Evolutionary conservation across 176 grass and related monocot species (phyloP).

Genomic region (Poa annua): DNA sequence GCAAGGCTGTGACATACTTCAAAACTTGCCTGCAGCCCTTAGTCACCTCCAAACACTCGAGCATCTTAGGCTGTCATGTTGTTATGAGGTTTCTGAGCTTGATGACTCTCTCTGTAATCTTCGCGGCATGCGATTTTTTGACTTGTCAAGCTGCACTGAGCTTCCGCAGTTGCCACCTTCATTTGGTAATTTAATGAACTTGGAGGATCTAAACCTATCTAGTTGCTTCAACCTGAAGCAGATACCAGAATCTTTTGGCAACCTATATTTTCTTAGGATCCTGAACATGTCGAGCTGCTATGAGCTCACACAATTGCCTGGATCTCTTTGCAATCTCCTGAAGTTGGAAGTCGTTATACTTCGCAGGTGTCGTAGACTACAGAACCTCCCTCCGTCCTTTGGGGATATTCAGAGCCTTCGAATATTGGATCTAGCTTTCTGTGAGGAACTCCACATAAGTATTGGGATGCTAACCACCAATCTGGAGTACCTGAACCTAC

Average conservation of each 20-base stretch:
- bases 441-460: constrained; percentile 38
- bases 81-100: neutral
- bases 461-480: constrained; percentile 22
- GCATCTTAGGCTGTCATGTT: constrained; percentile 21
- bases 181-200: constrained; percentile 28
- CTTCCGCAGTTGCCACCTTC: constrained; percentile 24
- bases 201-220: constrained; percentile 45
- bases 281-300: constrained; percentile 47
- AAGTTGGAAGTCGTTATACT: constrained; percentile 43
- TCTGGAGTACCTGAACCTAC: constrained; percentile 41
- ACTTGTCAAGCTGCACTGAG: constrained; percentile 43
- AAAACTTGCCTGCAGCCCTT: constrained; percentile 10
- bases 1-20: constrained; percentile 34
- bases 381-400: constrained; percentile 34
- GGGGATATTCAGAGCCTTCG: constrained; percentile 12
- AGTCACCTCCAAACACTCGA: constrained; percentile 26
- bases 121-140: constrained; percentile 20
- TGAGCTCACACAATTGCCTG: constrained; percentile 35
- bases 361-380: constrained; percentile 32
- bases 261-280: constrained; percentile 32
- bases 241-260: constrained; percentile 49
- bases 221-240: constrained; percentile 36
- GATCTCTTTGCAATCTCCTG: constrained; percentile 16
- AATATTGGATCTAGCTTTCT: constrained; percentile 33
- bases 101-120: constrained; percentile 23